Conservation (phyloP, 495 filamentous ascomycete species). For the Rusavskia elegans region DNA sequence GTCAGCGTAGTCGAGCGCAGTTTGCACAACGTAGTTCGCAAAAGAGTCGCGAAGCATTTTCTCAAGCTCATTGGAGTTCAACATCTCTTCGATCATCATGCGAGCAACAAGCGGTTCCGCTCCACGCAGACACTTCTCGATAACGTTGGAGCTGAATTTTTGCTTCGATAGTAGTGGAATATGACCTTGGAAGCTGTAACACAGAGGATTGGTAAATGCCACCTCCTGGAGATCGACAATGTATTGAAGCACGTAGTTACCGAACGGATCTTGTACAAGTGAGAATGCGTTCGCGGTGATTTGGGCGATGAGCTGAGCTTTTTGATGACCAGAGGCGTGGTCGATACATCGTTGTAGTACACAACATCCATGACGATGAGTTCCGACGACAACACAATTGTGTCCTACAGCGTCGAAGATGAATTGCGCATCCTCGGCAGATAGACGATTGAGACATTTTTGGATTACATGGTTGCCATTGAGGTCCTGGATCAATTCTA, state of each 20-base stretch:
- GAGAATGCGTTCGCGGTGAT: conserved; percentile 70
- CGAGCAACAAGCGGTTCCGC: conserved; percentile 52
- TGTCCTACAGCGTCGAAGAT: conserved; percentile 87
- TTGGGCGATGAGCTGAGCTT: conserved; percentile 64
- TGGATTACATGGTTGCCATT: conserved; percentile 99
- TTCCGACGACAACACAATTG: conserved; percentile 79
- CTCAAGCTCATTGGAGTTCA: conserved; percentile 59
- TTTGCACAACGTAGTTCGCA: conserved; percentile 97
- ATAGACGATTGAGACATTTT: conserved; percentile 91
- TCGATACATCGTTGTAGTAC: conserved; percentile 97
- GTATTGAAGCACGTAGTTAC: conserved; percentile 97
- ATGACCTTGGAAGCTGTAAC: conserved; percentile 56
- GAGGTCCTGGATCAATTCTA: conserved; percentile 85
- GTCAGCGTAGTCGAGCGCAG: conserved; percentile 76
- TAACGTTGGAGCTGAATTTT: conserved; percentile 98
- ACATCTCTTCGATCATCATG: conserved; percentile 70
- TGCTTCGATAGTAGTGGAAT: conserved; percentile 74
- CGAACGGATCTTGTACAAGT: conserved; percentile 90
- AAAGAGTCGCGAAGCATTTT: conserved; percentile 77
- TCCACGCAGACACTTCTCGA: conserved; percentile 90
- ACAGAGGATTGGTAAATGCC: conserved; percentile 70
- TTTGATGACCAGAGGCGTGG: conserved; percentile 80
- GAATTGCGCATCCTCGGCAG: conserved; percentile 62
- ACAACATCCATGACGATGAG: conserved; percentile 95
- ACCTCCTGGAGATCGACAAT: conserved; percentile 82